These are phyloP conservation scores for Kodamaea nitidulidarum DNA, from an alignment of 805 yeast species.

Conservation along the genomic window DNA sequence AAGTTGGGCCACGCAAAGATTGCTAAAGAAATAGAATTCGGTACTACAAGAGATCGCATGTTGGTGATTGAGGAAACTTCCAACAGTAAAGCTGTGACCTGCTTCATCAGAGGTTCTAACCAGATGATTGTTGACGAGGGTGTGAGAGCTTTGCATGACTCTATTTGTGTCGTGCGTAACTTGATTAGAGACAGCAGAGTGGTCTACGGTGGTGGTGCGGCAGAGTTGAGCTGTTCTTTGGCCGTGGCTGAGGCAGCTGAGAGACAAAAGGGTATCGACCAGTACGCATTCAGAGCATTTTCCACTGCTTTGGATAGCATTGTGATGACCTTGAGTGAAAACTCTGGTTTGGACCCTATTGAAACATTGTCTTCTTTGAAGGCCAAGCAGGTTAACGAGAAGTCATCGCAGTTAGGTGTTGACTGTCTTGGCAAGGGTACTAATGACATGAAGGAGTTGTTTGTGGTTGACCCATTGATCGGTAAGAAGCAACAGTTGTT, in stretches of 20 bases:
- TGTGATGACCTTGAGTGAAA: constrained; percentile 94
- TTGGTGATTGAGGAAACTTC: constrained; percentile 87
- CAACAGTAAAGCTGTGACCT: constrained; percentile 83
- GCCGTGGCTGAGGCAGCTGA: constrained; percentile 92
- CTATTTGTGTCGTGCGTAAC: constrained; percentile 95
- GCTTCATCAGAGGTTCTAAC: constrained; percentile 91
- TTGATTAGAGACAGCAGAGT: constrained; percentile 86
- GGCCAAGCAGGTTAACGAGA: constrained; percentile 76
- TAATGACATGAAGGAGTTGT: constrained; percentile 89
- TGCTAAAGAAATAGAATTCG: constrained; percentile 86
- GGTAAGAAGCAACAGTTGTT: constrained; percentile 95
- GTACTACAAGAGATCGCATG: constrained; percentile 96
- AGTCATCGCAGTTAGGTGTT: constrained; percentile 73
- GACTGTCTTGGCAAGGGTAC: constrained; percentile 89
- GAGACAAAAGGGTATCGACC: constrained; percentile 90
- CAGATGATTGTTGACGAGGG: constrained; percentile 98
- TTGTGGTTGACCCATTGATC: constrained; percentile 94
- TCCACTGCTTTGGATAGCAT: constrained; percentile 85
- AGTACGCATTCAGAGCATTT: constrained; percentile 96
- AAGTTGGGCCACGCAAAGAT: constrained; percentile 87
- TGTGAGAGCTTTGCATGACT: constrained; percentile 91
- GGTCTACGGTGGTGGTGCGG: constrained; percentile 99
- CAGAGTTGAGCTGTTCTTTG: constrained; percentile 89
- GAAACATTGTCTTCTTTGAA: constrained; percentile 82
- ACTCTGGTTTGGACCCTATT: constrained; percentile 92